Conservation (phyloP, 768 basidiomycete species). For the Mycena metata region DNA sequence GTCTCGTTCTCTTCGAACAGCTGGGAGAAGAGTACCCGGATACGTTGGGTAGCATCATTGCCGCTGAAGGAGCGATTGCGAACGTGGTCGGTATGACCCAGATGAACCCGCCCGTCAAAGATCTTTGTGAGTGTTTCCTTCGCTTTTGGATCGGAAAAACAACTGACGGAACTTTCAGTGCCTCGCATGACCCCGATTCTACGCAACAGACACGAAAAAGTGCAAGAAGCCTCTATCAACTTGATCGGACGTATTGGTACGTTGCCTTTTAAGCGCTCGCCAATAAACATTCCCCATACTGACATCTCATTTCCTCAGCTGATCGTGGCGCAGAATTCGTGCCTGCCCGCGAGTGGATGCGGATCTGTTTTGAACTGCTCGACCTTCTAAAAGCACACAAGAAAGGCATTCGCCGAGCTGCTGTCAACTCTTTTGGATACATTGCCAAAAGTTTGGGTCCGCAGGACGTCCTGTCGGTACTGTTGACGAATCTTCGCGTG, state of each 20-base stretch:
- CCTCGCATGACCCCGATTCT: slow-evolving; percentile 99
- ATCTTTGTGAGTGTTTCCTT: slow-evolving; percentile 81
- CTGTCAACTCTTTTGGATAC: slow-evolving; percentile 99
- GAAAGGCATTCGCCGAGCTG: slow-evolving; percentile 98
- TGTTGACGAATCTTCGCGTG: slow-evolving; percentile 95
- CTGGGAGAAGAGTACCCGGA: slow-evolving; percentile 99
- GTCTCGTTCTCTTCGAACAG: slow-evolving; percentile 97
- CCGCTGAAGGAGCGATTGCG: slow-evolving; percentile 97
- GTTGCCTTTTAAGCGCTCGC: slow-evolving; percentile 47
- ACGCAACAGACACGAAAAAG: slow-evolving; percentile 98
- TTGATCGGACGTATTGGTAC: slow-evolving; percentile 94
- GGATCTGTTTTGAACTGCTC: slow-evolving; percentile 98
- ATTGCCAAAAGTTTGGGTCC: slow-evolving; percentile 99
- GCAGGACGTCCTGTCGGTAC: slow-evolving; percentile 95
- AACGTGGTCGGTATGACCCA: slow-evolving; percentile 99
- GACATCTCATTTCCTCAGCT: slow-evolving; percentile 55
- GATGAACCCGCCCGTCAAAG: slow-evolving; percentile 99
- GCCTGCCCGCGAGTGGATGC: slow-evolving; percentile 99
- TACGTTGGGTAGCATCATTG: slow-evolving; percentile 98
- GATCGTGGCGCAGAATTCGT: slow-evolving; percentile 99
- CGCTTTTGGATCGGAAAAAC: slow-evolving; percentile 6
- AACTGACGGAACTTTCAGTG: slow-evolving; percentile 61
- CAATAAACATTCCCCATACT: slow-evolving; percentile 21
- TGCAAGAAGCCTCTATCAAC: slow-evolving; percentile 99
- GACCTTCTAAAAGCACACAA: slow-evolving; percentile 99